Evolutionary conservation across 495 filamentous ascomycete species (phyloP).

Genomic region (Achaetomiella virescens): DNA sequence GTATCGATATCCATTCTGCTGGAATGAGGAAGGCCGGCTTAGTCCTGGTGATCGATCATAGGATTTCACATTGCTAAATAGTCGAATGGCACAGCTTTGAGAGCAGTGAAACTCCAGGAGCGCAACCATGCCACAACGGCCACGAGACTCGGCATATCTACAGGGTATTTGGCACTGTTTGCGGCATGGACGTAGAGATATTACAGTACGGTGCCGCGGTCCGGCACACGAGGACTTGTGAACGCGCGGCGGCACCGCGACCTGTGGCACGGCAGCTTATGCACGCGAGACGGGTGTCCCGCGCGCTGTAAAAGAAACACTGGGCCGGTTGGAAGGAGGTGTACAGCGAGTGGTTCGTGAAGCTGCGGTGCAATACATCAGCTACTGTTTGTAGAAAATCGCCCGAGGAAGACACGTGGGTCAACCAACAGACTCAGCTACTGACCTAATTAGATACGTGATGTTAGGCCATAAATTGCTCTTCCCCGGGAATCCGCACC

Average conservation of each 20-base stretch:
- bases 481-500: background rate
- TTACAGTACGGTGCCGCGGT: background rate
- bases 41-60: background rate
- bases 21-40: background rate
- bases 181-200: background rate
- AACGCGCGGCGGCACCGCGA: slow-evolving; percentile 1
- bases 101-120: background rate
- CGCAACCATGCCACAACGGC: too few species aligned
- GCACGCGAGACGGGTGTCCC: background rate
- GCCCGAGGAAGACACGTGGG: too few species aligned
- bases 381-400: background rate
- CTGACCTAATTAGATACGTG: background rate
- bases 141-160: background rate
- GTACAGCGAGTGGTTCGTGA: background rate
- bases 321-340: background rate
- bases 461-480: background rate
- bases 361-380: background rate
- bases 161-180: background rate
- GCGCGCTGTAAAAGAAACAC: background rate
- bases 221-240: background rate
- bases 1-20: background rate
- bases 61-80: background rate
- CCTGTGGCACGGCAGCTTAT: background rate
- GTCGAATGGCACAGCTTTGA: background rate
- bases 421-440: too few species aligned